A percentile compares a stretch with the other conserved stretches of the same genome.
These are phyloP conservation scores for Thelonectria olida DNA, from an alignment of 2,329 filamentous ascomycete species.

Conservation along the genomic window DNA sequence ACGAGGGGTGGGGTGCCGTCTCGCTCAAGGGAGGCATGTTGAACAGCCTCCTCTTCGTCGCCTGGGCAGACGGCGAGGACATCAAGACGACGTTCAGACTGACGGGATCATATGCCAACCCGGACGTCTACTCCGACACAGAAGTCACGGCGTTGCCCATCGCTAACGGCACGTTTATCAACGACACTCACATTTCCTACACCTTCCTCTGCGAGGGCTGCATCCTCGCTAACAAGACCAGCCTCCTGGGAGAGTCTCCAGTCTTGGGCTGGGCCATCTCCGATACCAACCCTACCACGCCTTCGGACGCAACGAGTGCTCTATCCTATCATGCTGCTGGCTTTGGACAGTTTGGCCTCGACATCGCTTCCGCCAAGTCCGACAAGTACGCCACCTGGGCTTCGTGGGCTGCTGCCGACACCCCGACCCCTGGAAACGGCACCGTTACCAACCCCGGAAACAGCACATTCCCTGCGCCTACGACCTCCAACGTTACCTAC, in stretches of 20 bases:
- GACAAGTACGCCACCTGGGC: constrained; percentile 40
- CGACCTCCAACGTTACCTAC: constrained; percentile 35
- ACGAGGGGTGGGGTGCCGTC: constrained; percentile 55
- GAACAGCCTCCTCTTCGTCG: constrained; percentile 56
- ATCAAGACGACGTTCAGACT: constrained; percentile 46
- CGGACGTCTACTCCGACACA: constrained; percentile 54
- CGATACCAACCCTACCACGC: constrained; percentile 42
- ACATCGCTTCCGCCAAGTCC: constrained; percentile 46
- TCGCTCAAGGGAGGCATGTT: constrained; percentile 58
- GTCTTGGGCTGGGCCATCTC: constrained; percentile 54
- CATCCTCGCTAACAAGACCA: constrained; percentile 46
- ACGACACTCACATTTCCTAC: constrained; percentile 61
- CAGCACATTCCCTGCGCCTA: constrained; percentile 23
- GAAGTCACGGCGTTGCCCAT: constrained; percentile 53
- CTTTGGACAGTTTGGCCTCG: constrained; percentile 49
- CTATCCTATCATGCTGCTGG: constrained; percentile 52
- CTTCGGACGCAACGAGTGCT: constrained; percentile 43
- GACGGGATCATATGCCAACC: constrained; percentile 55
- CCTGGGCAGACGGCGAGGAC: constrained; percentile 57
- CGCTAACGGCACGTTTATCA: constrained; percentile 60
- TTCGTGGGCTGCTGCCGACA: constrained; percentile 35
- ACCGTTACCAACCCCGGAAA: constrained; percentile 25
- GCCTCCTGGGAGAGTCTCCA: constrained; percentile 38
- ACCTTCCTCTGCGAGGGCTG: constrained; percentile 63
- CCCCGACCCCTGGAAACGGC: constrained; percentile 13